Conservation (phyloP, 176 grass and related monocot genomes). For the Tuctoria greenei region DNA sequence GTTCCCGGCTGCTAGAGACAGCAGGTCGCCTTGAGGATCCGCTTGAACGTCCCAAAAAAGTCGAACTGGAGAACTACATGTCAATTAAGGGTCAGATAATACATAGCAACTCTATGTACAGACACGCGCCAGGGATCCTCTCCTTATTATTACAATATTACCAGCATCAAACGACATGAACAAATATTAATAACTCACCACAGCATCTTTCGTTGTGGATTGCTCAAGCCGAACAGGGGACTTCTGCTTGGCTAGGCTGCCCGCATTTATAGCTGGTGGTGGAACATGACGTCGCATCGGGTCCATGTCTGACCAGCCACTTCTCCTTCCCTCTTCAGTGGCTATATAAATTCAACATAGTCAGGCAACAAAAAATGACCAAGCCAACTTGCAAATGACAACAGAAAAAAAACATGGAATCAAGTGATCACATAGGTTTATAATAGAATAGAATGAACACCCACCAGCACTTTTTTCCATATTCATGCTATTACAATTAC, state of each 20-base stretch:
- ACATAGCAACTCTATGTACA: conserved; percentile 41
- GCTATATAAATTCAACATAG: conserved; percentile 42
- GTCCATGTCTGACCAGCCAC: conserved; percentile 70
- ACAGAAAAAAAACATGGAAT: not conserved
- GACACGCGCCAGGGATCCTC: not conserved
- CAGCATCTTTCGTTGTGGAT: conserved; percentile 55
- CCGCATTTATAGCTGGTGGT: conserved; percentile 56
- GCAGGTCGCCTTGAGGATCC: conserved; percentile 94
- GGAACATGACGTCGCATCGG: conserved; percentile 51
- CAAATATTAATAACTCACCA: conserved; percentile 48
- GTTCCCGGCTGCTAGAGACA: conserved; percentile 73
- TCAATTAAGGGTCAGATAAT: conserved; percentile 76
- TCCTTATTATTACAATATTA: not conserved
- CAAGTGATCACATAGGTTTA: not conserved
- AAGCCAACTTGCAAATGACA: too few species aligned
- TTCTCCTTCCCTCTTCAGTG: conserved; percentile 67
- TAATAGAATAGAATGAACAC: not conserved
- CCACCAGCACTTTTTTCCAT: not conserved
- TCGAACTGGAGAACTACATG: conserved; percentile 97
- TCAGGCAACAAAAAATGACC: not conserved
- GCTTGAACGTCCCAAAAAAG: conserved; percentile 80
- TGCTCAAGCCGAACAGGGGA: conserved; percentile 47
- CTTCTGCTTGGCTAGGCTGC: conserved; percentile 67
- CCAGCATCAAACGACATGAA: conserved; percentile 25
- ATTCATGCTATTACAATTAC: not conserved